Evolutionary conservation across 164 flowering plant genomes (phyloP), one percentile per base, ranked within the genome.

Genomic region (Umbilicus rupestris): DNA sequence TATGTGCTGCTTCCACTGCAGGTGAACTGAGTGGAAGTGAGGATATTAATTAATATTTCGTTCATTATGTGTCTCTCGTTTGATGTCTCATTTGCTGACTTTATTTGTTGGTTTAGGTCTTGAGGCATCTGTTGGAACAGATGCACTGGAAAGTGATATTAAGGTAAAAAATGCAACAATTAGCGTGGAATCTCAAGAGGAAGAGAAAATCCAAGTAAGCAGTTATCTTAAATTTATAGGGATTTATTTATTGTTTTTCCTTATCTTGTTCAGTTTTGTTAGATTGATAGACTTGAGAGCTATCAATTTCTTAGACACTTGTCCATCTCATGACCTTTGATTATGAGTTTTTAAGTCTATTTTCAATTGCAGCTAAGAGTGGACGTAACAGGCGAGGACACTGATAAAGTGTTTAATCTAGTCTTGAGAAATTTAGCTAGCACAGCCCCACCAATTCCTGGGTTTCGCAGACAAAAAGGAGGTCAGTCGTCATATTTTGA

Each of bases 361-460:
- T 66, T 28, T 42, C 9, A 45, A 69, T 74, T 60, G 35, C 79
- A 86, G 91, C 71, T 86, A 20, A 82, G 88, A 75, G 90, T 85
- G 78, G 90, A 85, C 45, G 59, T 89, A 73, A 65, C 80, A 46
- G 89, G 87, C 35, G 75, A 73, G 68, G 82, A 84, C 35, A 89
- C 96, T 47, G 79, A 83, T 63, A 83, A 74, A 50, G 81, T 76
- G 30, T 86, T 82, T 74, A 82, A 79, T 69, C 72, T 72, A 41
- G 82, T 85, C 62, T 73, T 89, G 75, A 77, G 76, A 67, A 79
- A 81, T 74, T 80, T 89, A 69, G 89, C 82, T 63, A 81, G 81
- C 49, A 68, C 88, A 46, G 92, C 93, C 62, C 96, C 96, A 39
- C 89, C 92, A 9, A 70, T 87, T 79, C 96, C 96, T 37, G 92